phyloP scores from a whole-genome alignment of 176 grass and related monocot species.

The Phoenix dactylifera region DNA sequence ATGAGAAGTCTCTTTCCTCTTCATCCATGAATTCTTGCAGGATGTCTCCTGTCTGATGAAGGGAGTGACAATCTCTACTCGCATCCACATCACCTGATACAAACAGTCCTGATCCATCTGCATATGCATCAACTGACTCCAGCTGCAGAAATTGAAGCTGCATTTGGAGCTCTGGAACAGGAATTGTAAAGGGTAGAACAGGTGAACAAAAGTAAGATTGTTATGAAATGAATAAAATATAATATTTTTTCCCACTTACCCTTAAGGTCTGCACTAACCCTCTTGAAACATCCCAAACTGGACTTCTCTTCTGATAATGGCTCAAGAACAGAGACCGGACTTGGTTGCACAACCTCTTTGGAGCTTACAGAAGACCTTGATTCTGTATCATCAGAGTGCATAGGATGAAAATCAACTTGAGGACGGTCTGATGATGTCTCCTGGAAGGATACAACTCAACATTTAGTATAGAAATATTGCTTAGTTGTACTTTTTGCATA shows the following conservation, averaged over 20 bases:
- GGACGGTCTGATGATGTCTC: neutral
- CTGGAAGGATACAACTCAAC: neutral
- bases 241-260: conserved; percentile 23
- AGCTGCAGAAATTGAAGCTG: conserved; percentile 22
- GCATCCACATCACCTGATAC: conserved; percentile 4
- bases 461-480: too few relatives aligned
- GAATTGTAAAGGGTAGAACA: neutral
- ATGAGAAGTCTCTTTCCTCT: conserved; percentile 85
- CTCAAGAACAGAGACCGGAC: conserved; percentile 58
- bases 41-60: conserved; percentile 41
- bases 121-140: neutral
- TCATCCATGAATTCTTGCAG: conserved; percentile 50
- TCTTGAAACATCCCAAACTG: conserved; percentile 22
- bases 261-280: conserved; percentile 17
- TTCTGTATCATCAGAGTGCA: neutral
- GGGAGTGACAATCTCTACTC: conserved; percentile 11
- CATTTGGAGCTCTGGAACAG: conserved; percentile 30
- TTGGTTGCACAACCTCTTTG: conserved; percentile 42
- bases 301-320: conserved; percentile 26
- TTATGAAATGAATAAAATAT: neutral
- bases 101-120: neutral
- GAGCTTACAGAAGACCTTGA: neutral
- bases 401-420: neutral
- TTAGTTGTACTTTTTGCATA: too few relatives aligned
- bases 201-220: too few relatives aligned